Base-by-base conservation (phyloP, 169 alveolate species). In the Babesia bovis region DNA sequence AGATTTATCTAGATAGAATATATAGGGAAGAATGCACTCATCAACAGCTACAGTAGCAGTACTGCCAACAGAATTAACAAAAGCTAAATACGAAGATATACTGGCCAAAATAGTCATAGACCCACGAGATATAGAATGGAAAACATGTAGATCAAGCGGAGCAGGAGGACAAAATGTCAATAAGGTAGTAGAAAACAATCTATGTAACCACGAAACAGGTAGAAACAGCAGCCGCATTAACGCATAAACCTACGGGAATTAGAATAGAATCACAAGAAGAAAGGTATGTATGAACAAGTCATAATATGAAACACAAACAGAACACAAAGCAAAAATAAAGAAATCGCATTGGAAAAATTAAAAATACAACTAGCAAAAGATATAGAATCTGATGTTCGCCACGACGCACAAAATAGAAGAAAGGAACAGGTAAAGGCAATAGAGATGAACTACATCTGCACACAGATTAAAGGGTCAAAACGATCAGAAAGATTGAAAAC, bases 101-200 rank as follows among this genome's bases (percentile, higher is more conserved):
- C 12, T 70, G 12, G 42, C 52, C 41, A 47, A 51, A 17, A 59
- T 81, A 9, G 84, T 65, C 59, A 56, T 88, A 28, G 76, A 88
- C 56, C 86, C 84, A 23, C 70, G 75, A 33, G 91, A 88, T 50
- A 55, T 88, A 30, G 87, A 63, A 59, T 68, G 89, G 83, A 84
- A 70, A 44, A 88, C 93, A n/a, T 88, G 89, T 66, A 52, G 93
- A 15, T 75, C 93, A 0, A 82, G 91, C 50, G 90, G 90, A 41
- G 90, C 93, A 1, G 93, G 93, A 2, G 93, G 93, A 17, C 93
- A 88, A 58, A 88, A 88, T 66, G 93, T 88, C 28, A 88, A 88
- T 60, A 88, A 88, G 85, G 93, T 88, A 50, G 47, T n/a, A 45
- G 44, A 2, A 25, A 4, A n/a, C 0, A 25, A 2, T 5, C 19